A percentile compares a stretch with the other conserved stretches of the same genome.
Evolutionary conservation across 225 moss, liverwort and hornwort genomes (phyloP).

Genomic region (Polytrichum formosum): DNA sequence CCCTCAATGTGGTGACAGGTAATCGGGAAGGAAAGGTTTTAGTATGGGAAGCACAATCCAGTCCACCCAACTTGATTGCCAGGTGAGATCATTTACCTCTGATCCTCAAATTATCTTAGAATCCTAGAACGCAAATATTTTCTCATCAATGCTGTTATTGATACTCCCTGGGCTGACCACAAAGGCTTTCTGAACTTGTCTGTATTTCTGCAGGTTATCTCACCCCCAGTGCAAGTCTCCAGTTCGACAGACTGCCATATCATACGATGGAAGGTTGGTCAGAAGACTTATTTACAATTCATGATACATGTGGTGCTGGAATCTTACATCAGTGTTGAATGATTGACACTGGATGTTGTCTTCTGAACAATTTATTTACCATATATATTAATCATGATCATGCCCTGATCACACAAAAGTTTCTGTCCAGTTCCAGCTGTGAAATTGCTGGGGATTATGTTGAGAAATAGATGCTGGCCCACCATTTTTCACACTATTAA

Average conservation of each 20-base stretch:
- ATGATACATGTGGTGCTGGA: no score
- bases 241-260: conserved; percentile 93
- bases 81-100: conserved; percentile 34
- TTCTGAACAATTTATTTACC: no score
- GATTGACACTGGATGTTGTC: no score
- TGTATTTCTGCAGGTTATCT: conserved; percentile 26
- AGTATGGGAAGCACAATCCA: conserved; percentile 89
- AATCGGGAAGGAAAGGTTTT: conserved; percentile 93
- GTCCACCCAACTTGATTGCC: conserved; percentile 80
- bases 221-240: conserved; percentile 88
- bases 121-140: no score
- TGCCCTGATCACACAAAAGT: no score
- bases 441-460: no score
- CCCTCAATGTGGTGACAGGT: conserved; percentile 30
- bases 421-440: no score
- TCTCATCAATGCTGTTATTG: not conserved
- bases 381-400: no score
- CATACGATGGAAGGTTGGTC: conserved; percentile 69
- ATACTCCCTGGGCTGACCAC: not conserved
- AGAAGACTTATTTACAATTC: not conserved
- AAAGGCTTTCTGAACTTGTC: not conserved
- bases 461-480: no score
- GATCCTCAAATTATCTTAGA: no score
- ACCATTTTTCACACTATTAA: no score
- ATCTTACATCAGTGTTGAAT: no score